Evolutionary conservation across 176 grass and related monocot genomes (phyloP).

Genomic region (Hordeum marinum): DNA sequence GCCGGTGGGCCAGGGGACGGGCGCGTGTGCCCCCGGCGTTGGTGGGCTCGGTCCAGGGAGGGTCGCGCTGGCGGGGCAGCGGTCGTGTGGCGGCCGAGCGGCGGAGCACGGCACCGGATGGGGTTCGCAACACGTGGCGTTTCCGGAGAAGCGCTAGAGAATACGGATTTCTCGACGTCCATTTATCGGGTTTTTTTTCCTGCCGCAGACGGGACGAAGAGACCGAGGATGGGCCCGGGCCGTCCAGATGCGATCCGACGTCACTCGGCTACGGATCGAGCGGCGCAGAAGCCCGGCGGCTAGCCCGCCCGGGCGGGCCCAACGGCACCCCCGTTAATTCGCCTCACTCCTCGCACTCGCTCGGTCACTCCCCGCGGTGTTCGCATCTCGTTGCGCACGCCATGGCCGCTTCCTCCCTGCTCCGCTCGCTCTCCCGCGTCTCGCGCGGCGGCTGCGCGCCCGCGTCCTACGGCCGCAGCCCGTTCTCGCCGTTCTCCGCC

Average conservation of each 20-base stretch:
- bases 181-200: neutral
- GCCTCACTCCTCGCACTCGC: slow-evolving; percentile 12
- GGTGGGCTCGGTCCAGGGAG: neutral
- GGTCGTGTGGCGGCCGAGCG: slow-evolving; percentile 44
- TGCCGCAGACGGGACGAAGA: slow-evolving; percentile 9
- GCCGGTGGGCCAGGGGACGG: neutral
- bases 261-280: slow-evolving; percentile 11
- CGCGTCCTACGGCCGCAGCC: neutral
- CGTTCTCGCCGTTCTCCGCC: slow-evolving; percentile 11
- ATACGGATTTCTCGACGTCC: neutral
- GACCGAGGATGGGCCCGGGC: neutral
- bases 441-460: slow-evolving; percentile 9
- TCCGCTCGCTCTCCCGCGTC: slow-evolving; percentile 27
- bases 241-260: slow-evolving; percentile 21
- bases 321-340: neutral
- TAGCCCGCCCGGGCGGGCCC: neutral
- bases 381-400: slow-evolving; percentile 9
- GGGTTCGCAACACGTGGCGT: slow-evolving; percentile 17
- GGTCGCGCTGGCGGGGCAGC: neutral
- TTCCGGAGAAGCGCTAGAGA: neutral
- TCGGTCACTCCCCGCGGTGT: neutral
- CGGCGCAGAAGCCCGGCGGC: slow-evolving; percentile 4
- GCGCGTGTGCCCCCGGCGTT: neutral
- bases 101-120: slow-evolving; percentile 26
- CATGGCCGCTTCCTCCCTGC: slow-evolving; percentile 36